Conservation (phyloP, 306 rosid genomes). For the Lotus japonicus region DNA sequence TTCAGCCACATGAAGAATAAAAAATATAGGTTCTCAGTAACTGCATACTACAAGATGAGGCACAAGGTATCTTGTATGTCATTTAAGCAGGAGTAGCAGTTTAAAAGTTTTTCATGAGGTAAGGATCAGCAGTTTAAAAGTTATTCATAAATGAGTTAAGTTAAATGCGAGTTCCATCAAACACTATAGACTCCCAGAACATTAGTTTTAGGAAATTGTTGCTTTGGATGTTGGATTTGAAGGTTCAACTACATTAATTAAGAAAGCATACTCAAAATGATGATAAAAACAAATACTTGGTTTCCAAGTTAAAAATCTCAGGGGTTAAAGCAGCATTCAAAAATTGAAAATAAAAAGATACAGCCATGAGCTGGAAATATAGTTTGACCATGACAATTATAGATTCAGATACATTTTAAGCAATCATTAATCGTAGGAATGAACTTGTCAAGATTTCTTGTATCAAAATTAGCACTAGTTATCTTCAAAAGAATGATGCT, state of each 20-base stretch:
- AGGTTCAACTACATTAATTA: neutral
- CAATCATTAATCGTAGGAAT: neutral
- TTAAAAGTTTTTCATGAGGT: too few relatives aligned
- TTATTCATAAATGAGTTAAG: neutral
- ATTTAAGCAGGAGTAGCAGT: conserved; percentile 7
- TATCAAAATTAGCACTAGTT: neutral
- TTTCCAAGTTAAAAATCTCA: neutral
- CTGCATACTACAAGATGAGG: neutral
- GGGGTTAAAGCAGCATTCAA: neutral
- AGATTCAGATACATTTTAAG: neutral
- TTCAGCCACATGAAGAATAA: neutral
- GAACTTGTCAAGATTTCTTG: neutral
- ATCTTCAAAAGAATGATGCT: conserved; percentile 5
- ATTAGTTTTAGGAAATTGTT: conserved; percentile 10
- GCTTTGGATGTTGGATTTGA: neutral
- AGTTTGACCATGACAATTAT: neutral
- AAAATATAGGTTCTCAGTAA: conserved; percentile 4
- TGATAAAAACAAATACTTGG: neutral
- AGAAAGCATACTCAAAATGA: neutral
- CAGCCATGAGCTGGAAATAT: neutral
- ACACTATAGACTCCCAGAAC: neutral
- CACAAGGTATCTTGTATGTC: neutral
- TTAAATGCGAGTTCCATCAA: neutral
- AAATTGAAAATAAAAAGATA: neutral
- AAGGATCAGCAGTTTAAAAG: neutral